phyloP scores from a whole-genome alignment of 2,329 filamentous ascomycete species.

The Alternaria arborescens region DNA sequence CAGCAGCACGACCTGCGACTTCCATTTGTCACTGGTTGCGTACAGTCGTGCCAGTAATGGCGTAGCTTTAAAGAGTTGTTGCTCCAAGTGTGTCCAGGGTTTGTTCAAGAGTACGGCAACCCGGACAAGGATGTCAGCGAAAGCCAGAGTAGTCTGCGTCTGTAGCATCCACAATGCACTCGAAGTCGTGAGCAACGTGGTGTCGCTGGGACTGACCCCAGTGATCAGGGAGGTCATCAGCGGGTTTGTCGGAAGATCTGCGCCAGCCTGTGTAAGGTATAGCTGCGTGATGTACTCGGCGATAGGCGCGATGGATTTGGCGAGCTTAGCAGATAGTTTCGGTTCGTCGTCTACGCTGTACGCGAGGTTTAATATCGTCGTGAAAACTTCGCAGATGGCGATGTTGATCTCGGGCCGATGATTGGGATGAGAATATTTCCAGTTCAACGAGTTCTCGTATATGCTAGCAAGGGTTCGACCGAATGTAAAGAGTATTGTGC shows the following conservation, averaged over 20 bases:
- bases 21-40: slow-evolving; percentile 72
- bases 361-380: slow-evolving; percentile 74
- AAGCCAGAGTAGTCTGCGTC: slow-evolving; percentile 68
- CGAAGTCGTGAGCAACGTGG: slow-evolving; percentile 56
- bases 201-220: slow-evolving; percentile 47
- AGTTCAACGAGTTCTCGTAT: slow-evolving; percentile 84
- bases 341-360: slow-evolving; percentile 75
- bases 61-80: slow-evolving; percentile 81
- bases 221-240: slow-evolving; percentile 75
- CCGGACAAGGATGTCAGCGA: slow-evolving; percentile 75
- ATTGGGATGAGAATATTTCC: slow-evolving; percentile 77
- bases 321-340: slow-evolving; percentile 60
- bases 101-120: slow-evolving; percentile 71
- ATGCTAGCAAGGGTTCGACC: slow-evolving; percentile 81
- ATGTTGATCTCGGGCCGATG: slow-evolving; percentile 75
- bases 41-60: slow-evolving; percentile 80
- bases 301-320: slow-evolving; percentile 72
- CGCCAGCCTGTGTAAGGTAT: slow-evolving; percentile 75
- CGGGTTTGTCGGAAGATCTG: slow-evolving; percentile 78
- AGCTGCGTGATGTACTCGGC: slow-evolving; percentile 79
- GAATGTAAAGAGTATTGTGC: slow-evolving; percentile 74
- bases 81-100: slow-evolving; percentile 73
- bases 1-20: slow-evolving; percentile 70
- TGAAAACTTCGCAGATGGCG: slow-evolving; percentile 73
- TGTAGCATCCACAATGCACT: slow-evolving; percentile 63